Percentiles rank a stretch among this genome's conserved stretches.
Evolutionary conservation across 2,329 filamentous ascomycete genomes (phyloP).

Genomic region (Tolypocladium sp.): DNA sequence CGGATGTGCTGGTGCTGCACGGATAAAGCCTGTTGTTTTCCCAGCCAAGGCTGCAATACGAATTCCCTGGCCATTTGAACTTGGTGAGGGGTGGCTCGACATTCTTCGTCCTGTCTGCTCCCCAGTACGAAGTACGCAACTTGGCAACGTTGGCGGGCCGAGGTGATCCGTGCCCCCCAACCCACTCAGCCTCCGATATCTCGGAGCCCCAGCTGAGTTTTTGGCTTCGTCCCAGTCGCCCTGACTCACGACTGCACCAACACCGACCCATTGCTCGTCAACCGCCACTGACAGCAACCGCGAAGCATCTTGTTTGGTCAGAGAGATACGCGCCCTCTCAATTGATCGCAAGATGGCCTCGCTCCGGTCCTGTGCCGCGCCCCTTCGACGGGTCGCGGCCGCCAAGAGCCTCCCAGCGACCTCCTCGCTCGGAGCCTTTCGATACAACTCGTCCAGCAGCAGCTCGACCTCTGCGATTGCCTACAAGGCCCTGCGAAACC

Average conservation of each 20-base stretch:
- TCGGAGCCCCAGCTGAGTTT: conserved; percentile 9
- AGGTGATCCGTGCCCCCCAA: background rate
- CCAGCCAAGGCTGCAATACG: background rate
- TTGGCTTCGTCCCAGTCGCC: background rate
- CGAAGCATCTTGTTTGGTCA: background rate
- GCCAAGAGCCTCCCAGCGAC: conserved; percentile 17
- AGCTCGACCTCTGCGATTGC: conserved; percentile 88
- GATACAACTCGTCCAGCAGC: conserved; percentile 36
- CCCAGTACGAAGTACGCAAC: too few species aligned
- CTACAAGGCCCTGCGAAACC: conserved; percentile 93
- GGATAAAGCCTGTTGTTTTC: background rate
- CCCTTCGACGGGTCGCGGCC: conserved; percentile 26
- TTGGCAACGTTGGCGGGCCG: background rate
- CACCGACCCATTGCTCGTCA: background rate
- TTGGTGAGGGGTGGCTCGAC: too few species aligned
- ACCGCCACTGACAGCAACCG: conserved; percentile 1
- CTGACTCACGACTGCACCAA: background rate
- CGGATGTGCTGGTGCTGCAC: background rate
- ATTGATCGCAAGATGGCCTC: conserved; percentile 30
- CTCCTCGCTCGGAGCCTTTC: conserved; percentile 18
- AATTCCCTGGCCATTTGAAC: too few species aligned
- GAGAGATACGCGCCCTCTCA: background rate
- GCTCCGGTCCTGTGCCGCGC: conserved; percentile 31
- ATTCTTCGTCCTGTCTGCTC: too few species aligned
- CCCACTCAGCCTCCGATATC: conserved; percentile 7